Conservation (phyloP, 1,139 yeast species). For the Magnusiomyces tetraspermus region DNA sequence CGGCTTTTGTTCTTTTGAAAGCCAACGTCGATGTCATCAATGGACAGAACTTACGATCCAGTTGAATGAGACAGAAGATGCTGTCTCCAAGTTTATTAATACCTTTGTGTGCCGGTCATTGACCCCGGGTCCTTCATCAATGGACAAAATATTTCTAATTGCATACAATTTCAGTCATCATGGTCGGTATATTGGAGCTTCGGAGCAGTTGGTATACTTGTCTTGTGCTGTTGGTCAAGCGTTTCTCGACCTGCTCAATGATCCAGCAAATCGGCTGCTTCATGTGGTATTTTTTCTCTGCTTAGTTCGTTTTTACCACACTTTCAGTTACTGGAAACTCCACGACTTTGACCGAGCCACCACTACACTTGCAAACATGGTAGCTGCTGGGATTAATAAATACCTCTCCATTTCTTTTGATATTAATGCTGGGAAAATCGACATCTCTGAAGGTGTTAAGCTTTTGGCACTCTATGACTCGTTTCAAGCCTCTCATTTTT, state of each 20-base stretch:
- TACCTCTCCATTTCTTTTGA: neutral
- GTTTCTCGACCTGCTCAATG: neutral
- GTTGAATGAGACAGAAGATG: neutral
- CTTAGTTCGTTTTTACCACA: neutral
- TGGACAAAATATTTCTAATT: neutral
- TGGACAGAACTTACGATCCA: constrained; percentile 1
- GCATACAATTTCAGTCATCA: neutral
- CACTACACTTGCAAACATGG: neutral
- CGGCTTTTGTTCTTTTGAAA: neutral
- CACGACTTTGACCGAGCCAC: neutral
- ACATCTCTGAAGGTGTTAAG: neutral
- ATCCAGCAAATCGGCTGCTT: neutral
- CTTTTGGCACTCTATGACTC: neutral
- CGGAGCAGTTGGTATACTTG: neutral
- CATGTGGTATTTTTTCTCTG: neutral
- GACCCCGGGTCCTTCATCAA: neutral
- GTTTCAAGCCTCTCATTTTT: neutral
- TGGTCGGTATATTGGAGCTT: neutral
- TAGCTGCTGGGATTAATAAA: neutral
- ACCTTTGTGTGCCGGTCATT: neutral
- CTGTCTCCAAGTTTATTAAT: neutral
- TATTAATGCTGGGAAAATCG: neutral
- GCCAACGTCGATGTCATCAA: neutral
- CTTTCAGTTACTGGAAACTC: neutral
- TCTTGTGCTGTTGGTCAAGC: neutral